phyloP scores from a whole-genome alignment of 2,329 filamentous ascomycete species.

The Tolypocladium endophyticum region DNA sequence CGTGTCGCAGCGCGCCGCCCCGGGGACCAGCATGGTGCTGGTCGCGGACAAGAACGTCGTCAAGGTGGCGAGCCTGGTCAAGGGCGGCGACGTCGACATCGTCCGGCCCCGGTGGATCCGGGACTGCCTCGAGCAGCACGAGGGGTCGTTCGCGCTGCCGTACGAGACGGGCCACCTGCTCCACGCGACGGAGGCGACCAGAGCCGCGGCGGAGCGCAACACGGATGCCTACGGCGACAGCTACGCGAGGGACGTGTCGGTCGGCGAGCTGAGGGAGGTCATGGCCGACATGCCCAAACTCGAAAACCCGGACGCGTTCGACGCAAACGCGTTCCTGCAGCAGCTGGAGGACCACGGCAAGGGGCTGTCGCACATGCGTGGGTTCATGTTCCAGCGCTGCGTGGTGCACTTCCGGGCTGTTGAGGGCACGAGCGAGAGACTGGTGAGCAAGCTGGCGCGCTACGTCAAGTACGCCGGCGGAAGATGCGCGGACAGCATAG shows the following conservation, averaged over 20 bases:
- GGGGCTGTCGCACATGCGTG: conserved; percentile 37
- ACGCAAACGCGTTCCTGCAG: conserved; percentile 34
- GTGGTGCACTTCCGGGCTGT: conserved; percentile 27
- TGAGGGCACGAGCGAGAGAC: conserved; percentile 17
- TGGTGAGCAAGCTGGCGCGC: conserved; percentile 37
- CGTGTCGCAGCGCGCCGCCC: conserved; percentile 63
- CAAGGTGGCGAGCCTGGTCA: conserved; percentile 75
- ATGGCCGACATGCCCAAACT: conserved; percentile 40
- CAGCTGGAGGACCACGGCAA: conserved; percentile 47
- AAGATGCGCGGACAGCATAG: conserved; percentile 35
- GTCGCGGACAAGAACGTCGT: conserved; percentile 73
- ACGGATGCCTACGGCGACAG: conserved; percentile 76
- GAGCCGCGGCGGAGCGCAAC: conserved; percentile 44
- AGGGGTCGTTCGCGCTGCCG: conserved; percentile 48
- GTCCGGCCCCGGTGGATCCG: conserved; percentile 73
- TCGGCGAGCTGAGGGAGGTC: conserved; percentile 49
- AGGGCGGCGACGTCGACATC: conserved; percentile 59
- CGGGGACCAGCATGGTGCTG: conserved; percentile 53
- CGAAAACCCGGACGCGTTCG: conserved; percentile 28
- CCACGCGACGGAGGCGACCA: conserved; percentile 48
- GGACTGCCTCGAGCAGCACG: conserved; percentile 60
- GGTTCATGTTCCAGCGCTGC: conserved; percentile 41
- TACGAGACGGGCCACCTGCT: conserved; percentile 59
- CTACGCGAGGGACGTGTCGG: conserved; percentile 59
- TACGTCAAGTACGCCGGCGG: conserved; percentile 63